Base-by-base conservation (phyloP, 2,329 filamentous ascomycete genomes). In the Sporothrix euskadiensis region DNA sequence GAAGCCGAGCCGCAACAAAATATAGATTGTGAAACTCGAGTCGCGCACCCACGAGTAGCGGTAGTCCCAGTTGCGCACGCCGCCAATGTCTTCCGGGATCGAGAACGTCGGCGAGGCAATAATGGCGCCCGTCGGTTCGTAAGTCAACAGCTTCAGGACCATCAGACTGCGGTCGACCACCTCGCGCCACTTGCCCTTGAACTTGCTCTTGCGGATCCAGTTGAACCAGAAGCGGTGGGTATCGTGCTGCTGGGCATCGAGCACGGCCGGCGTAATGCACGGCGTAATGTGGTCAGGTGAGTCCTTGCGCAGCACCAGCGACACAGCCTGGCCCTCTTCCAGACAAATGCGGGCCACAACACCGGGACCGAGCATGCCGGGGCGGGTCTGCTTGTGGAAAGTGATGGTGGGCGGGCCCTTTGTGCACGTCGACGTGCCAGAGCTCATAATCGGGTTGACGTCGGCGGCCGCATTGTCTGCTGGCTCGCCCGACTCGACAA, bases 41-140 rank as follows among this genome's bases (percentile, higher is more conserved):
- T 94, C 92, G 30, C 92, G 87, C 49, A 94, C 88, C 92, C 92
- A 94, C 10, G 87, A 92, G 81, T 88, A 94, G n/a, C 91, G 86
- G 78, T 92, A 92, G 79, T 92, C 90, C 90, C 88, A 90, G 78
- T 90, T 90, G 83, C 85, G 80, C 12, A 83, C 82, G 16, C 91
- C 91, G 22, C 91, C 91, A 54, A 93, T 87, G 69, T 91, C 90
- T 79, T 94, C 92, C 0, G 92, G 92, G 0, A 94, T 86, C 0
- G 91, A 93, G 78, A 94, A 94, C 0, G 91, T 94, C 0, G 92
- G 91, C 1, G 92, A 87, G 0, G 92, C 92, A 47, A 94, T 86
- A 69, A 94, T 94, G 9, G 92, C 92, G 1, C 92, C 92, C 0
- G 91, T 94, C 0, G 91, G 92, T 78, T 94, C 92, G 77, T 90